phyloP scores from a whole-genome alignment of 106 monocot species.

The Apostasia shenzhenica region DNA sequence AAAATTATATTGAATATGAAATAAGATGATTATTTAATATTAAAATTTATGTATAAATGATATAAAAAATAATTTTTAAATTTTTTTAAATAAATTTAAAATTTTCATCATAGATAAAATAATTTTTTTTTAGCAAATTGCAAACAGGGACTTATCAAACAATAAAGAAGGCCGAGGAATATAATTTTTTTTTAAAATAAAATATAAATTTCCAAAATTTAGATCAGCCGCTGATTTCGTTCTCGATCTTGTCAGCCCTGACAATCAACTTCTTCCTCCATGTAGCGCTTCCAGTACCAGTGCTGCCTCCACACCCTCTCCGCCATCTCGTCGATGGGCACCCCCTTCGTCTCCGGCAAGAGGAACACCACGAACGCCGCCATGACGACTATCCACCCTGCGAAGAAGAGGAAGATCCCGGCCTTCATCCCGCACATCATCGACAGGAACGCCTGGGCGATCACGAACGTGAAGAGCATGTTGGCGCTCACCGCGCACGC shows the following conservation, averaged over 20 bases:
- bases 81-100: too few relatives aligned
- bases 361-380: constrained; percentile 15
- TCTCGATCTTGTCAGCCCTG: neutral
- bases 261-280: neutral
- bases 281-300: constrained; percentile 27
- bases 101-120: too few relatives aligned
- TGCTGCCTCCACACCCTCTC: constrained; percentile 26
- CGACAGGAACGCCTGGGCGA: constrained; percentile 29
- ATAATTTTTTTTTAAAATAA: too few relatives aligned
- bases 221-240: neutral
- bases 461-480: constrained; percentile 37
- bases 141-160: too few relatives aligned
- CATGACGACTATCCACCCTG: constrained; percentile 23
- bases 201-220: too few relatives aligned
- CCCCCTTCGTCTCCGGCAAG: constrained; percentile 25
- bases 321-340: constrained; percentile 33
- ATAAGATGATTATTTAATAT: too few relatives aligned
- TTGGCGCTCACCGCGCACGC: constrained; percentile 26
- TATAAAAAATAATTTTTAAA: too few relatives aligned
- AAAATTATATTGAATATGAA: too few relatives aligned
- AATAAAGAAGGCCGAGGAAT: too few relatives aligned
- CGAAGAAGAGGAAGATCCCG: constrained; percentile 31
- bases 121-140: too few relatives aligned
- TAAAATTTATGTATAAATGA: too few relatives aligned
- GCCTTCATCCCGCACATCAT: constrained; percentile 33